These are phyloP conservation scores for Athelia sp. DNA, from an alignment of 1,284 basidiomycete species.

Conservation along the genomic window DNA sequence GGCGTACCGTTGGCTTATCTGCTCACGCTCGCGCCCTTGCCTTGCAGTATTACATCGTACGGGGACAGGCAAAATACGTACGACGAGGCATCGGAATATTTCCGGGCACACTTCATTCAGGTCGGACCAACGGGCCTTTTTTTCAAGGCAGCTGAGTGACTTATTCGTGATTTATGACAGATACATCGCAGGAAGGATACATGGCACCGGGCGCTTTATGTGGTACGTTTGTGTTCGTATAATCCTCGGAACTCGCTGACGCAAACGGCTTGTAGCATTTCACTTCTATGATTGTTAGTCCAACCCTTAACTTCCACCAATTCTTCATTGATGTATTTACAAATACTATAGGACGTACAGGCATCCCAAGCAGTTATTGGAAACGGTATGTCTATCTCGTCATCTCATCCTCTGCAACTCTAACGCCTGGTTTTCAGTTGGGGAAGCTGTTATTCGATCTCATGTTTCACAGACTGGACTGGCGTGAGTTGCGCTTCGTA, in stretches of 20 bases:
- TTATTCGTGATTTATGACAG: conserved; percentile 1
- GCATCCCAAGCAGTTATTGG: conserved; percentile 72
- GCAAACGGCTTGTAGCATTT: conserved; percentile 57
- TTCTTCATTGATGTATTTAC: conserved; percentile 2
- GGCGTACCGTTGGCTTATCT: conserved; percentile 2
- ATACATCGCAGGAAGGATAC: conserved; percentile 64
- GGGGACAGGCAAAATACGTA: conserved; percentile 69
- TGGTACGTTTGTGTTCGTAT: conserved; percentile 38
- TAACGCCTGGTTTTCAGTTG: conserved; percentile 32
- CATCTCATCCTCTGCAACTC: background rate
- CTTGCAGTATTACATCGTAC: conserved; percentile 69
- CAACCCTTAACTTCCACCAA: background rate
- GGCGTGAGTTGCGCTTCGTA: conserved; percentile 22
- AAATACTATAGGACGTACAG: conserved; percentile 50
- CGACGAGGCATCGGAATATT: conserved; percentile 70
- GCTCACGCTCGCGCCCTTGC: conserved; percentile 5
- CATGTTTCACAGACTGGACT: conserved; percentile 53
- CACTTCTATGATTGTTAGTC: conserved; percentile 67
- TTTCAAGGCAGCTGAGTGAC: background rate
- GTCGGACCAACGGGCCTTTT: background rate
- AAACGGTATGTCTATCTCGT: conserved; percentile 44
- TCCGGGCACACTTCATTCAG: conserved; percentile 72
- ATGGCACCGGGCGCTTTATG: conserved; percentile 53
- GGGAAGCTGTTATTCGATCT: conserved; percentile 60
- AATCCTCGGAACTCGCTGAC: conserved; percentile 2